Evolutionary conservation across 257 asterid species (phyloP), one percentile per base, ranked within the genome.

Genomic region (Knoxia roxburghii): DNA sequence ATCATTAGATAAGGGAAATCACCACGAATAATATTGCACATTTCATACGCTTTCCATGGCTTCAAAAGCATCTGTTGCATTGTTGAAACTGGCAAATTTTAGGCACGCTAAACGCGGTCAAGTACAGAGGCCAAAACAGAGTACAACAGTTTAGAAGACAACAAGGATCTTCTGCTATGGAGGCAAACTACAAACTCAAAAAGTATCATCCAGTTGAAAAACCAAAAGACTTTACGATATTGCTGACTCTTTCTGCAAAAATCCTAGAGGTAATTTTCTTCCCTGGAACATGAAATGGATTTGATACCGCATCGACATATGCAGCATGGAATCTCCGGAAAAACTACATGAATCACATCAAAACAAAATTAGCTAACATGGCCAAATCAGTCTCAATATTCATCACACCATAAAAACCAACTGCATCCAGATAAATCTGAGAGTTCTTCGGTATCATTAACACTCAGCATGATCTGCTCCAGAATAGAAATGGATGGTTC

Each of bases 221-320:
- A 40, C 96, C 96, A 39, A 85, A 94, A 55, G 98, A 79, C 79
- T 89, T 85, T 68, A 94, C 99, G 5, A 94, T 85, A 40, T 76
- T 61, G 72, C 94, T 78, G 62, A 94, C 96, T 75, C 95, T 89
- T 74, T 86, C 96, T 26, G 95, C 96, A 72, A 90, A 94, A 48
- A 67, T 77, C 72, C 69, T 87, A 66, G 98, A 90, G 24, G 95
- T 83, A 67, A 90, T 94, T 83, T 87, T 90, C 81, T 90, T 90
- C 55, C 99, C 99, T 32, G 96, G 97, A 37, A 90, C 88, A 75
- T 94, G 99, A 82, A 94, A 94, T 63, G 99, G 98, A 53, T 94
- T 94, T 49, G 98, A 90, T 58, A 94, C 99, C 48, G 98, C 99
- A 81, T 94, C 96, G 17, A 87, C 95, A 58, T 94, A 90, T 50